Base-by-base conservation (phyloP, 23 red algal genomes). In the Pyropia yezoensis region DNA sequence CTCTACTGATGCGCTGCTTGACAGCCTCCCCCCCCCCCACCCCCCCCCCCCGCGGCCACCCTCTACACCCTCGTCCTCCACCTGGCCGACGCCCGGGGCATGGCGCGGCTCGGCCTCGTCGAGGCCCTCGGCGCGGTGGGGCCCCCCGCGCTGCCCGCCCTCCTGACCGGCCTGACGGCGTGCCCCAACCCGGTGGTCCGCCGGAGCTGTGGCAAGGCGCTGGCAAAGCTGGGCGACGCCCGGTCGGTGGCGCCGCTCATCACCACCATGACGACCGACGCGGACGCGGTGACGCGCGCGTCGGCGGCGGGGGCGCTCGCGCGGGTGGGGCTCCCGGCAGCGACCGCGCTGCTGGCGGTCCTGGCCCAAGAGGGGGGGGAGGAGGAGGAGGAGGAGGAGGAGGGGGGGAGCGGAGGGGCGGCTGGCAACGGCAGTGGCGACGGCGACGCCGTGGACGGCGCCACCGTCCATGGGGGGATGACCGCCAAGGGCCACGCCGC, bases 221-320 rank as follows among this genome's bases (percentile, higher is more conserved):
- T 87, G 24, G 82, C 82, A 3, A 87, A 87, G 58, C 75, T 87
- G 11, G 82, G 70, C 54, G 82, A 87, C 64, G 27, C 82, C 2
- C 19, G 27, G 3, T 70, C 82, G 13, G 76, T 72, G 0, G 70
- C 62, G 7, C 18, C 70, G 2, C 65, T 87, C 47, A 39, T 87
- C 7, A 61, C 68, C 33, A 65, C 82, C 17, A 52, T 87, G 34
- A 65, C 76, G 12, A 14, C 69, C 56, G 82, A 87, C 50, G 70
- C 75, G 11, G 82, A 87, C 27, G 76, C 70, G 1, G 82, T 87
- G 21, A 72, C 71, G 3, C 61, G 82, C 29, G 75, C 82, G 12
- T 87, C 82, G 27, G 70, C 82, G 8, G 82, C 82, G 14, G 82
- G 82, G 0, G 82, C 82, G 11, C 68, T 87, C 61, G 82, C 82